Evolutionary conservation across 2,329 filamentous ascomycete species (phyloP).

Genomic region (Coniochaeta sp.): DNA sequence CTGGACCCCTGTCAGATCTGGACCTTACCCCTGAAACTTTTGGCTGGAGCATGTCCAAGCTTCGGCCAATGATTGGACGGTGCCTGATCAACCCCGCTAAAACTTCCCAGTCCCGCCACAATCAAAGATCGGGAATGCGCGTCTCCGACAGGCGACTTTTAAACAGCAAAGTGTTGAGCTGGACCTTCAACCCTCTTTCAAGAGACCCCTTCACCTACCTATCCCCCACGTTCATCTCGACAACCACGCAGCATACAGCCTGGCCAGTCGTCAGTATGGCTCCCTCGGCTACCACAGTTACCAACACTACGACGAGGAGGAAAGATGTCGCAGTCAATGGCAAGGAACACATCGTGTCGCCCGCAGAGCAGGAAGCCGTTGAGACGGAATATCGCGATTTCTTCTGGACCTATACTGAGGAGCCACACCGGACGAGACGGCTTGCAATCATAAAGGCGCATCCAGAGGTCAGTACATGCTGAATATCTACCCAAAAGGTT

Average conservation of each 20-base stretch:
- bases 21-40: not conserved
- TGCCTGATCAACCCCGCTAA: not conserved
- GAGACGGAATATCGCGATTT: slow-evolving; percentile 48
- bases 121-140: not conserved
- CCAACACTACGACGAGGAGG: slow-evolving; percentile 16
- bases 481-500: not conserved
- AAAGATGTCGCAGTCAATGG: slow-evolving; percentile 13
- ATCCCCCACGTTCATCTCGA: not conserved
- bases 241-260: not conserved
- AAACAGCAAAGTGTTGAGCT: no score
- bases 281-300: slow-evolving; percentile 16
- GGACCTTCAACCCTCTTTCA: not conserved
- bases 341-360: slow-evolving; percentile 7
- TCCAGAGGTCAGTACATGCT: slow-evolving; percentile 63
- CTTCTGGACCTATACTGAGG: slow-evolving; percentile 99
- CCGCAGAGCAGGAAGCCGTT: slow-evolving; percentile 28
- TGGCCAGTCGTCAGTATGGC: slow-evolving; percentile 13
- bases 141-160: no score
- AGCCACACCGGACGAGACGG: slow-evolving; percentile 85
- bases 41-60: not conserved
- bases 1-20: not conserved
- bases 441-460: slow-evolving; percentile 97
- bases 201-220: not conserved
- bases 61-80: not conserved
- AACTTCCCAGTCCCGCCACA: not conserved